Percentiles rank a stretch among this genome's conserved stretches.
Evolutionary conservation across 1,139 yeast genomes (phyloP).

Genomic region (Magnusiomyces tetraspermus): DNA sequence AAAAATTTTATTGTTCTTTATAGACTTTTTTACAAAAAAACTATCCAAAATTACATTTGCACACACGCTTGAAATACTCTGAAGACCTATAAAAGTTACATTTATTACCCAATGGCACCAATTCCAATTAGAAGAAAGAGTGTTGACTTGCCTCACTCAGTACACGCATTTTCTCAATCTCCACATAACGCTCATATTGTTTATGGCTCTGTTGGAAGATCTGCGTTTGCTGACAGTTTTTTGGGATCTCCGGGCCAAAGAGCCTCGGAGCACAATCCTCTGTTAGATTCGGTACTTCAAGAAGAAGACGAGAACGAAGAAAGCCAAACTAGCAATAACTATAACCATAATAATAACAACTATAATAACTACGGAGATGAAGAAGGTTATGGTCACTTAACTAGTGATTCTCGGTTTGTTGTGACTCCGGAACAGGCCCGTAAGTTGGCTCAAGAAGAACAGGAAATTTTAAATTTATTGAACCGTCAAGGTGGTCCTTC

Average conservation of each 20-base stretch:
- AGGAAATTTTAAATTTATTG: not conserved
- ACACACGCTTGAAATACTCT: not conserved
- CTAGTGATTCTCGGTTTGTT: not conserved
- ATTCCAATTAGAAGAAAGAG: slow-evolving; percentile 1
- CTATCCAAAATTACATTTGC: too few relatives aligned
- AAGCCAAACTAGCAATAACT: too few relatives aligned
- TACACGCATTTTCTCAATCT: slow-evolving; percentile 11
- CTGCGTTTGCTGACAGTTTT: slow-evolving; percentile 17
- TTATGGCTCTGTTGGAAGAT: slow-evolving; percentile 29
- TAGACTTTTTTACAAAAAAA: too few relatives aligned
- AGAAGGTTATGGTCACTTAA: not conserved
- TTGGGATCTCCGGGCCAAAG: not conserved
- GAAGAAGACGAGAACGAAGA: not conserved
- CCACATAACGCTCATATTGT: slow-evolving; percentile 8
- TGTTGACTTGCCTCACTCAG: slow-evolving; percentile 5
- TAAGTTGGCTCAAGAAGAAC: slow-evolving; percentile 1
- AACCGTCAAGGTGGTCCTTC: not conserved
- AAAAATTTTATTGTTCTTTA: too few relatives aligned
- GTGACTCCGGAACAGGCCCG: slow-evolving; percentile 2
- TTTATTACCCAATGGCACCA: not conserved
- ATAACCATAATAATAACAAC: too few relatives aligned
- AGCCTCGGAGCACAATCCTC: not conserved
- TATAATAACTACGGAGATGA: too few relatives aligned
- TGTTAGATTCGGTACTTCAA: not conserved
- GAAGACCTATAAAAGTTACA: not conserved